Evolutionary conservation across 1,284 basidiomycete species (phyloP), one percentile per base, ranked within the genome.

Genomic region (Wolfiporia cocos): DNA sequence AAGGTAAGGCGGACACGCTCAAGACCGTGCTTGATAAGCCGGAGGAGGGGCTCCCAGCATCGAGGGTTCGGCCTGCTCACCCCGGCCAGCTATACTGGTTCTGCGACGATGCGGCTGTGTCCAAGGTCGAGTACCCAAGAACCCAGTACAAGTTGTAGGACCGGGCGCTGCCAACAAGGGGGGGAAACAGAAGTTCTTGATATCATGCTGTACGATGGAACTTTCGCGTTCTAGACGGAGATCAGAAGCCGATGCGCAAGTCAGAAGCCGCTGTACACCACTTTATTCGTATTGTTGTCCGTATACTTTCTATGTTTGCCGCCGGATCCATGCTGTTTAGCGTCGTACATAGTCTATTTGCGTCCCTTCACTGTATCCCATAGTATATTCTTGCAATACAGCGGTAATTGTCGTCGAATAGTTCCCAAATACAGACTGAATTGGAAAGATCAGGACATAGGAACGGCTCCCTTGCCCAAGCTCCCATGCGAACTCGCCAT

Each of bases 61-160:
- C 88, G 19, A 74, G 84, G 35, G 92, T 99, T 35, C 78, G 76
- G 46, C 92, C 88, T 1, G 77, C 74, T 4, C 73, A 74, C 43
- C 92, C 91, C 11, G 94, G 94, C 18, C 81, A 85, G 47, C 72
- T 95, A 15, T 92, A 81, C 64, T 96, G 92, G 92, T 95, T 95
- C 64, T 79, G 86, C 28, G 91, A 94, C 64, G 79, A 90, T 42
- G 81, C 81, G 6, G 92, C 92, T 1, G 73, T 80, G 5, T 69
- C 64, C 32, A 79, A 84, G 58, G 73, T 85, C 32, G 55, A 72
- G 54, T 85, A 78, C 56, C 58, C 71, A 10, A 70, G 65, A 59
- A 72, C 74, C 3, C 50, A 65, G 10, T 78, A 83, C 63, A 75
- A 74, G 57, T 55, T 81, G 44, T 83, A 49, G 22, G 18, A 4